Evolutionary conservation across 208 protist genomes (phyloP), one percentile per base, ranked within the genome.

Genomic region (Trypanosomatidae sp.): DNA sequence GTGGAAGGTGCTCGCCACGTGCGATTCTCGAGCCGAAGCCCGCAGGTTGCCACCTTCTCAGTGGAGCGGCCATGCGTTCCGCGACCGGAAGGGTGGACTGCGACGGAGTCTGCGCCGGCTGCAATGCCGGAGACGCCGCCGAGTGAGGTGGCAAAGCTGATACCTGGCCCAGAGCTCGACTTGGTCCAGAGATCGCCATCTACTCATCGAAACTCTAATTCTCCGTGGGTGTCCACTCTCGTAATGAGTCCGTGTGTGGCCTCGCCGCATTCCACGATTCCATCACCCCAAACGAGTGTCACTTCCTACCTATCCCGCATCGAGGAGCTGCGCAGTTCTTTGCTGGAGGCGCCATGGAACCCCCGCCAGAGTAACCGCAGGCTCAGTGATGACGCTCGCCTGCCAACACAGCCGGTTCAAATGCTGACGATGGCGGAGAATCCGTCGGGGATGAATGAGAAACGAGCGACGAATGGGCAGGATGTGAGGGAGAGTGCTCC

Each of bases 11-110:
- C 17, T 15, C 59, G 68, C 7, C 80, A 84, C 19, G 86, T 94
- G 44, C 89, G 87, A 17, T 95, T 95, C 69, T 88, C 80, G 1
- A 91, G 83, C 49, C 33, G 67, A 9, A 94, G 85, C 56, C 87
- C 90, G 4, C 85, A 82, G 25, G 74, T 90, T 0, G 69, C 74
- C 1, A 62, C 71, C 3, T 86, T 86, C 22, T 88, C 86, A 1
- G 80, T 86, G 15, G 83, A 91, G 46, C 74, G 80, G 12, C 46
- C 58, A 2, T 62, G 71, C 55, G 25, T 17, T 6, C 43, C n/a
- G 19, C 28, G 22, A 13, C 4, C 13, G 30, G 49, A 53, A 28
- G 25, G 13, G 28, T 53, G 10, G 15, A 8, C 10, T 30, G 66
- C 30, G 33, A 44, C 28, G 66, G 46, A 17, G 19, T 13, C 25